These are phyloP conservation scores for Rehmannia glutinosa DNA, from an alignment of 257 asterid genomes.

Conservation along the genomic window DNA sequence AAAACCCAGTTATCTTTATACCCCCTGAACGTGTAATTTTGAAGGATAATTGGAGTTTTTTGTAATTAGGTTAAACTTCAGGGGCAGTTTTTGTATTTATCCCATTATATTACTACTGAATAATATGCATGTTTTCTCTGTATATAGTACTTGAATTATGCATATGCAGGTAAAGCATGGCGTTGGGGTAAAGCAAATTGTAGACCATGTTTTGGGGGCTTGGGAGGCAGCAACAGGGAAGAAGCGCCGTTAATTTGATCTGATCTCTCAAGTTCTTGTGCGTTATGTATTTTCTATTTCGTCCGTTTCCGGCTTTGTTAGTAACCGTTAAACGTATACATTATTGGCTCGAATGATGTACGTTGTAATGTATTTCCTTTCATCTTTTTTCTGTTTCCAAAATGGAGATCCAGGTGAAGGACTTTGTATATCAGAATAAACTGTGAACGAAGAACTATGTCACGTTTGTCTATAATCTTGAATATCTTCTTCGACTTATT, in stretches of 20 bases:
- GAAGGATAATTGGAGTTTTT: too few species aligned
- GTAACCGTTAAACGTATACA: background rate
- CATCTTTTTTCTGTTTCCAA: background rate
- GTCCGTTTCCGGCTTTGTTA: background rate
- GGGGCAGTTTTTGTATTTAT: too few species aligned
- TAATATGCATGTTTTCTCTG: background rate
- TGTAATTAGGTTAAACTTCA: too few species aligned
- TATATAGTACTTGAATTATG: background rate
- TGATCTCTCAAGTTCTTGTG: background rate
- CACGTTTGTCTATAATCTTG: background rate
- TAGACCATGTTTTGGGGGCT: constrained; percentile 53
- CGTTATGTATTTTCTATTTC: background rate
- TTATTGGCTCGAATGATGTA: background rate
- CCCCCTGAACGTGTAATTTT: too few species aligned
- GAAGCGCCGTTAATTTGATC: constrained; percentile 42
- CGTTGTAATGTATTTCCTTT: background rate
- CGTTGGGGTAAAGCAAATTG: constrained; percentile 84
- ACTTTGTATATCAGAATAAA: background rate
- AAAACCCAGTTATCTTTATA: too few species aligned
- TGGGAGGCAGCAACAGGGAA: constrained; percentile 83
- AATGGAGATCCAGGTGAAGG: background rate
- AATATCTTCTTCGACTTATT: background rate
- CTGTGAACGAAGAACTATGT: background rate
- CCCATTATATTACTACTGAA: background rate
- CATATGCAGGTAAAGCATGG: constrained; percentile 82